Conservation (phyloP, 2,329 filamentous ascomycete genomes). For the Cordyceps tenuipes region DNA sequence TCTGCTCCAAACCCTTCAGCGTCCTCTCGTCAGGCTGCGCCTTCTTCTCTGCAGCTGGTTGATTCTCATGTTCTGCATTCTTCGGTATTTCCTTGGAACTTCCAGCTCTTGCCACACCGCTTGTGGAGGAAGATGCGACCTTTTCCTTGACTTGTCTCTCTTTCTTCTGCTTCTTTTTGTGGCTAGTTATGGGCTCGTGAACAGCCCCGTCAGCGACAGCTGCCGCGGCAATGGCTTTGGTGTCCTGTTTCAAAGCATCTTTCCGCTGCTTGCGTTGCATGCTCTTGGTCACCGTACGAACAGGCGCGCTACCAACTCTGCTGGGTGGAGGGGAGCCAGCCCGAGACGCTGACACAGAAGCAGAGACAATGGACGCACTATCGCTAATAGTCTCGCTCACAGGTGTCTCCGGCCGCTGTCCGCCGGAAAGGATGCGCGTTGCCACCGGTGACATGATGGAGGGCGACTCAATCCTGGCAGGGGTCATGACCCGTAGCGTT, state of each 20-base stretch:
- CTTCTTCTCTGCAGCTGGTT: conserved; percentile 9
- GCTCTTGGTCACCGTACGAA: conserved; percentile 66
- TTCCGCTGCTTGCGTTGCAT: conserved; percentile 70
- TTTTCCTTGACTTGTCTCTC: conserved; percentile 38
- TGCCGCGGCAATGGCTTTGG: conserved; percentile 42
- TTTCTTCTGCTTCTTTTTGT: conserved; percentile 83
- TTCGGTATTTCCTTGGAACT: neutral
- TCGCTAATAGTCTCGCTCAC: conserved; percentile 69
- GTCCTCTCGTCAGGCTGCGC: neutral
- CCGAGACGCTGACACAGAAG: conserved; percentile 58
- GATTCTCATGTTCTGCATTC: neutral
- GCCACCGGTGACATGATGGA: conserved; percentile 27
- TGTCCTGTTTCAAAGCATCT: conserved; percentile 57
- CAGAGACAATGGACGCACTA: conserved; percentile 64
- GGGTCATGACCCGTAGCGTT: conserved; percentile 61
- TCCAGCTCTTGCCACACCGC: neutral
- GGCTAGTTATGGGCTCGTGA: conserved; percentile 64
- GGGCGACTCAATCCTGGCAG: conserved; percentile 52
- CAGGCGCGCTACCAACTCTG: conserved; percentile 59
- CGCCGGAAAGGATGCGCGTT: conserved; percentile 23
- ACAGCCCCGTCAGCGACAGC: conserved; percentile 46
- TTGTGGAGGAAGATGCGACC: neutral
- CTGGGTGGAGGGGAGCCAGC: conserved; percentile 60
- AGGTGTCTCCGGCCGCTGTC: conserved; percentile 60
- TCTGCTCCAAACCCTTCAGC: neutral